Evolutionary conservation across 805 yeast species (phyloP).

Genomic region (Hanseniaspora lachancei): DNA sequence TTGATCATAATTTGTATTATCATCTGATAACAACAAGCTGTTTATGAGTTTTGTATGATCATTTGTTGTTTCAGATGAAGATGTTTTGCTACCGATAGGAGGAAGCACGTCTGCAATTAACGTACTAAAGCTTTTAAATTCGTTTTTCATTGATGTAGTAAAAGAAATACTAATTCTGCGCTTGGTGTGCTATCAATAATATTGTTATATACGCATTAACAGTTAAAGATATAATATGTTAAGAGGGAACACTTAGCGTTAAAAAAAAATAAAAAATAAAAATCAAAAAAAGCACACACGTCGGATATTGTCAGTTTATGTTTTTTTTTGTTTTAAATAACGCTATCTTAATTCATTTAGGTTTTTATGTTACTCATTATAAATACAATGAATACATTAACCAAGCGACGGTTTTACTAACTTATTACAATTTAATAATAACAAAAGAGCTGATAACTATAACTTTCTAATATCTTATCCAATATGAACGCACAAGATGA

Average conservation of each 20-base stretch:
- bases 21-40: conserved; percentile 6
- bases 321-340: too few species aligned
- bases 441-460: neutral
- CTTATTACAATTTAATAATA: too few species aligned
- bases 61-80: neutral
- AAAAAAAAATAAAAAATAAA: neutral
- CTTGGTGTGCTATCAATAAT: too few species aligned
- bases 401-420: too few species aligned
- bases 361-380: too few species aligned
- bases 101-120: conserved; percentile 5
- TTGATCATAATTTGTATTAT: conserved; percentile 47
- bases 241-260: too few species aligned
- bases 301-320: too few species aligned
- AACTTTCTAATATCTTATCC: neutral
- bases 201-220: too few species aligned
- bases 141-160: conserved; percentile 2
- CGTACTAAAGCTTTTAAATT: conserved; percentile 11
- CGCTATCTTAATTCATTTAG: too few species aligned
- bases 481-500: conserved; percentile 15
- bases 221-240: too few species aligned
- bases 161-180: too few species aligned
- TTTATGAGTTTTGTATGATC: neutral
- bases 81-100: neutral
- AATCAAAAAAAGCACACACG: neutral
- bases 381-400: too few species aligned